Base-by-base conservation (phyloP, 208 protist species). In the Angomonas deanei region DNA sequence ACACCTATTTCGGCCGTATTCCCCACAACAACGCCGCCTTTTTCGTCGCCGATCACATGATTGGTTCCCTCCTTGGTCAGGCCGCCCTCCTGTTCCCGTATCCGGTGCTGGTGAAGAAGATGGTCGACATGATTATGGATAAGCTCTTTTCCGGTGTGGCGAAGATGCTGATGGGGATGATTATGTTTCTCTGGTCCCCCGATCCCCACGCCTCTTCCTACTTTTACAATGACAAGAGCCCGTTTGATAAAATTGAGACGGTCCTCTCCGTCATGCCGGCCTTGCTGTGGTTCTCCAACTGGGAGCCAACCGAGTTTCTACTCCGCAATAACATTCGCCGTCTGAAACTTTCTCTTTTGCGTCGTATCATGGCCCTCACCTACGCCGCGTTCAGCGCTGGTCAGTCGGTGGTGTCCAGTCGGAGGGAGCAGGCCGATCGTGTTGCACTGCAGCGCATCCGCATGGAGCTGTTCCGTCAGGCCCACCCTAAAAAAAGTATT, bases 321-420 rank as follows among this genome's bases (percentile, higher is more conserved):
- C 30, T 75, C 31, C 68, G 70, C 33, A 80, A 80, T 50, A 70
- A 70, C 17, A 70, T 80, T 27, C 68, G 74, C 11, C 62, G 67
- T 1, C n/a, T 80, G 53, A 80, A 80, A 66, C 63, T 80, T 23
- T 72, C 74, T 6, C 66, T 80, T n/a, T 56, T 80, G 27, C 64
- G 70, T 3, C 64, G 74, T 24, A 46, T 80, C 42, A 65, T 80
- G 49, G 58, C 74, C 13, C 63, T 80, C 4, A 72, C 66, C 1
- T 80, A 80, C 66, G 74, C 74, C 27, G 74, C 74, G 28, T 72
- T 72, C 26, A 69, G 66, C n/a, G 62, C 62, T 3, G 68, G 74
- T 19, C 38, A 39, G 50, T 70, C 63, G 34, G 62, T 76, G 24
- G 57, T 65, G 17, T 27, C 38, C 32, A 58, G 74, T 13, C 53